A percentile compares a stretch with the other conserved stretches of the same genome.
These are phyloP conservation scores for Calonectria pauciramosa DNA, from an alignment of 2,329 filamentous ascomycete genomes.

Conservation along the genomic window DNA sequence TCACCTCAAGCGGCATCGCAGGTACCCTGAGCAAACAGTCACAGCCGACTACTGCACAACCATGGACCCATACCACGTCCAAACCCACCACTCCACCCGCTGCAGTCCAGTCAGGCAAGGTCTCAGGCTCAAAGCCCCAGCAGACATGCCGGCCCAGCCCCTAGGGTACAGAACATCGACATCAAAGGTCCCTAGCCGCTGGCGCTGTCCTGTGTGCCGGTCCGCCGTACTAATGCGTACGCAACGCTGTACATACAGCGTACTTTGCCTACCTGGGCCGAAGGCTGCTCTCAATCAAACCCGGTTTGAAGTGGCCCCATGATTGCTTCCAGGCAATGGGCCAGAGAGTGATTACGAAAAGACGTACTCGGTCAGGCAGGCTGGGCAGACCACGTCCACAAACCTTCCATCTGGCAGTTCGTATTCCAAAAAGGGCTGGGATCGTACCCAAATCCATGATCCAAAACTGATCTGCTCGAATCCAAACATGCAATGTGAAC, in stretches of 20 bases:
- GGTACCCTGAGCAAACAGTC: conserved; percentile 14
- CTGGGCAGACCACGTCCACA: conserved; percentile 5
- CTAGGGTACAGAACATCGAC: neutral
- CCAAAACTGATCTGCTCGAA: neutral
- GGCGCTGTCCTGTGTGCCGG: conserved; percentile 8
- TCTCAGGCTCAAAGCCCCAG: conserved; percentile 18
- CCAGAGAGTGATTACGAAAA: conserved; percentile 5
- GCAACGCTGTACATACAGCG: neutral
- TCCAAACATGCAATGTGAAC: conserved; percentile 6
- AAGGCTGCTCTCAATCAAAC: conserved; percentile 21
- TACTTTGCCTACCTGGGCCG: conserved; percentile 15
- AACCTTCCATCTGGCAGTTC: conserved; percentile 1
- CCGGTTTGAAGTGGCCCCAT: conserved; percentile 23
- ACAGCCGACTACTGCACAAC: conserved; percentile 23
- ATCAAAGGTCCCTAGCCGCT: conserved; percentile 8
- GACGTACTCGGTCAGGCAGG: neutral
- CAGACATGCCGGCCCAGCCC: conserved; percentile 21
- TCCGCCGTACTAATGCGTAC: conserved; percentile 13
- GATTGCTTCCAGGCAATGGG: conserved; percentile 7
- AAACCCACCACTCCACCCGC: conserved; percentile 19
- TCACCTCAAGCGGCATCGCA: neutral
- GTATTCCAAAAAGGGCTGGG: conserved; percentile 9
- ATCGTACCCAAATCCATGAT: neutral
- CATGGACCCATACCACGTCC: conserved; percentile 16
- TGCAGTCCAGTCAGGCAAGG: conserved; percentile 20